A percentile compares a stretch with the other conserved stretches of the same genome.
phyloP scores from a whole-genome alignment of 2,329 filamentous ascomycete genomes.

The Pyricularia pennisetigena region DNA sequence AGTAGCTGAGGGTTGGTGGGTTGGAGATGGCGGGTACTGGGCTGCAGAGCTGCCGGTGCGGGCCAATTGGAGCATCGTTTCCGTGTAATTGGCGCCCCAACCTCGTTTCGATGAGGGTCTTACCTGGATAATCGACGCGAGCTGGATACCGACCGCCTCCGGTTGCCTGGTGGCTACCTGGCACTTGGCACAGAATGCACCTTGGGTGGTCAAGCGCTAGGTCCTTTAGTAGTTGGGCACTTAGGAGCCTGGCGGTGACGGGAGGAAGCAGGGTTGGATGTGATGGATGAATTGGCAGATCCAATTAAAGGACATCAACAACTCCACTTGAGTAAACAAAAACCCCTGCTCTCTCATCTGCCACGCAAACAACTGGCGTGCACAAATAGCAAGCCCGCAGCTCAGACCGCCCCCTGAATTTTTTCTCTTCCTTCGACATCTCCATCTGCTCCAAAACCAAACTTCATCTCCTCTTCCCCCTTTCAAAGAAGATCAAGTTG shows the following conservation, averaged over 20 bases:
- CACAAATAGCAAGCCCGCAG: slow-evolving; percentile 3
- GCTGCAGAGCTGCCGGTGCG: not conserved
- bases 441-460: not conserved
- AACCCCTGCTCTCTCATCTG: slow-evolving; percentile 4
- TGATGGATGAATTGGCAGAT: not conserved
- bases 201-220: not conserved
- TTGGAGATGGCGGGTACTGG: not conserved
- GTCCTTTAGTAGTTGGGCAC: not conserved
- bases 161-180: slow-evolving; percentile 2
- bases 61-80: not conserved
- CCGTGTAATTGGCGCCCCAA: not conserved
- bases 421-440: slow-evolving; percentile 1
- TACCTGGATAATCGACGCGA: not conserved
- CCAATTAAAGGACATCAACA: slow-evolving; percentile 4
- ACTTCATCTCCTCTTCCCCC: slow-evolving; percentile 2
- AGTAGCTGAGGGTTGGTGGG: not conserved
- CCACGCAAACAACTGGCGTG: slow-evolving; percentile 2
- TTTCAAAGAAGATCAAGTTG: slow-evolving; percentile 16
- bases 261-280: not conserved
- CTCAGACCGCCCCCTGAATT: not conserved
- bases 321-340: slow-evolving; percentile 3
- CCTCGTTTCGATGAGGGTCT: not conserved
- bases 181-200: not conserved
- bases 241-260: not conserved
- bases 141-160: slow-evolving; percentile 1